A percentile compares a stretch with the other conserved stretches of the same genome.
Evolutionary conservation across 768 basidiomycete genomes (phyloP).

Genomic region (Boletales sp.): DNA sequence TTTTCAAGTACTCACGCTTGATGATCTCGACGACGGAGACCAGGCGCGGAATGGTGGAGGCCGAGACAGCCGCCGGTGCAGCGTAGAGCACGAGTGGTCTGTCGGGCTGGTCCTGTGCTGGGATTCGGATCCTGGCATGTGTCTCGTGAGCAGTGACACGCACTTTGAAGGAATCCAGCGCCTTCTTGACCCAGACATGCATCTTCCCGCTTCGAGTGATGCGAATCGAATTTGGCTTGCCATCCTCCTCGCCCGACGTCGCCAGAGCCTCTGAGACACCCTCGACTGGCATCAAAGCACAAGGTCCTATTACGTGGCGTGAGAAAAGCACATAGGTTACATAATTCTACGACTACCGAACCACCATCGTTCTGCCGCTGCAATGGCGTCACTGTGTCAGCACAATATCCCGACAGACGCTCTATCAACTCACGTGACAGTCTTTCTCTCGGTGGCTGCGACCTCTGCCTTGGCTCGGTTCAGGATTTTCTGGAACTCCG

Average conservation of each 20-base stretch:
- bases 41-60: conserved; percentile 53
- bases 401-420: too few species aligned
- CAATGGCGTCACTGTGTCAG: not conserved
- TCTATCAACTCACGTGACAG: conserved; percentile 60
- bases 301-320: conserved; percentile 11
- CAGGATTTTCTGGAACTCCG: conserved; percentile 93
- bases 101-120: conserved; percentile 43
- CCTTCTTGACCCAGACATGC: conserved; percentile 47
- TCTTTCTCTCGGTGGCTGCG: conserved; percentile 80
- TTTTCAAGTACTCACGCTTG: conserved; percentile 73
- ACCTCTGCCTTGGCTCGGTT: conserved; percentile 95
- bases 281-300: conserved; percentile 14
- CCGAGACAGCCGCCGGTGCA: conserved; percentile 39
- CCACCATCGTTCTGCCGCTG: conserved; percentile 57
- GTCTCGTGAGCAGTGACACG: conserved; percentile 14
- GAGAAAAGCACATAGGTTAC: conserved; percentile 10
- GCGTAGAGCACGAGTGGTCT: conserved; percentile 58
- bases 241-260: conserved; percentile 3
- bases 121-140: conserved; percentile 5
- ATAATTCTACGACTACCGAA: conserved; percentile 35
- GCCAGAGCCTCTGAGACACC: not conserved
- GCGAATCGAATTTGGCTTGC: conserved; percentile 37
- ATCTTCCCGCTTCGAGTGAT: conserved; percentile 59
- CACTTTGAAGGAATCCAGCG: conserved; percentile 54
- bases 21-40: conserved; percentile 80